phyloP scores from a whole-genome alignment of 345 rosid genomes.

The Orychophragmus violaceus region DNA sequence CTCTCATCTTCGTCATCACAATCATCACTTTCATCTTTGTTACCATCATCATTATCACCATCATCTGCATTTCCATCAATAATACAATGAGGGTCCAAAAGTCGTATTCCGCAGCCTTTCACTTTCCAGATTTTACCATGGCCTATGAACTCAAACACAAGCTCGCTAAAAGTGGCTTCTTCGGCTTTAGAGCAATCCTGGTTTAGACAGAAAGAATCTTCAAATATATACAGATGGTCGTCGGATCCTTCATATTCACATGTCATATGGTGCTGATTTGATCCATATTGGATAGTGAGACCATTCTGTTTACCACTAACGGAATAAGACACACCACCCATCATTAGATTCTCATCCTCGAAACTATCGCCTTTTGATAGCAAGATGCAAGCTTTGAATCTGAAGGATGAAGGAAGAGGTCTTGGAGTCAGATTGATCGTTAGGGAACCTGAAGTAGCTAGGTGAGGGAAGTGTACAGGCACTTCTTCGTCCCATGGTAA shows the following conservation, averaged over 20 bases:
- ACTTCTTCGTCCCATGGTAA: not conserved
- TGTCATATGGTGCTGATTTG: not conserved
- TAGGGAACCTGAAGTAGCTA: not conserved
- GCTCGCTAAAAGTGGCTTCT: not conserved
- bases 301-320: not conserved
- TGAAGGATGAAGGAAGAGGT: not conserved
- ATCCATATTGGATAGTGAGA: not conserved
- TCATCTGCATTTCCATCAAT: not conserved
- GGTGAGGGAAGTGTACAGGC: not conserved
- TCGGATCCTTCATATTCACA: not conserved
- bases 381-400: not conserved
- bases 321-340: not conserved
- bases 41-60: not conserved
- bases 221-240: not conserved
- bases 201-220: not conserved
- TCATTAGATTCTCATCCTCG: not conserved
- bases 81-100: not conserved
- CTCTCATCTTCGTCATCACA: not conserved
- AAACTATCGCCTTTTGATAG: not conserved
- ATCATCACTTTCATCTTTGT: not conserved
- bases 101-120: not conserved
- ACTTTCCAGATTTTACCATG: not conserved
- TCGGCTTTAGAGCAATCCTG: not conserved
- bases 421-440: not conserved
- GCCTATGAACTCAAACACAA: not conserved